Percentiles rank a stretch among this genome's conserved stretches.
Conservation (phyloP, 306 rosid species). For the Psophocarpus tetragonolobus region DNA sequence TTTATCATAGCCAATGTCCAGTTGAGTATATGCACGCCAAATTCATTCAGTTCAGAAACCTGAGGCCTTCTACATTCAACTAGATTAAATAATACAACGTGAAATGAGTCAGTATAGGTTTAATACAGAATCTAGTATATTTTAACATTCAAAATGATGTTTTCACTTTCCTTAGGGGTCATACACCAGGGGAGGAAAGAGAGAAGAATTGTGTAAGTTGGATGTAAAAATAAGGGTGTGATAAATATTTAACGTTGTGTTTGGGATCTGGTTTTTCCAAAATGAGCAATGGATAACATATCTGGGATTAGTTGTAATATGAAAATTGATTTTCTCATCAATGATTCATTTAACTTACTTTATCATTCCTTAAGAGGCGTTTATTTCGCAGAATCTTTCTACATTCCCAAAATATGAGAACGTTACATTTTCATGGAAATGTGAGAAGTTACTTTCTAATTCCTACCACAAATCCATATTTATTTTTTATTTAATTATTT, state of each 20-base stretch:
- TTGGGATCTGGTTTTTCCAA: neutral
- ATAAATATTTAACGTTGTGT: neutral
- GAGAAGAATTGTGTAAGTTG: neutral
- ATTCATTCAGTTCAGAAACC: conserved; percentile 35
- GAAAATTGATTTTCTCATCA: neutral
- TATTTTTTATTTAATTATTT: too few relatives aligned
- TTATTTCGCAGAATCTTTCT: too few relatives aligned
- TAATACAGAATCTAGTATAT: neutral
- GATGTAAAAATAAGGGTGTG: neutral
- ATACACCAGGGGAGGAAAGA: neutral
- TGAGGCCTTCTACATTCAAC: conserved; percentile 39
- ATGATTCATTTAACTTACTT: neutral
- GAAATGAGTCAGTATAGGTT: neutral
- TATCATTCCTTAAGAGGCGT: too few relatives aligned
- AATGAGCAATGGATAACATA: neutral
- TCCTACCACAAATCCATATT: too few relatives aligned
- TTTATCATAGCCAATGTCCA: conserved; percentile 53
- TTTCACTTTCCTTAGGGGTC: neutral
- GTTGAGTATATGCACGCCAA: conserved; percentile 31
- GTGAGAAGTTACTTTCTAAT: too few relatives aligned
- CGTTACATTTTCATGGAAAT: too few relatives aligned
- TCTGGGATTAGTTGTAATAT: neutral
- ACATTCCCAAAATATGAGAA: too few relatives aligned
- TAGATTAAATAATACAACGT: conserved; percentile 13
- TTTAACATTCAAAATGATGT: neutral